These are phyloP conservation scores for Annulohypoxylon maeteangense DNA, from an alignment of 495 filamentous ascomycete species.

Conservation along the genomic window DNA sequence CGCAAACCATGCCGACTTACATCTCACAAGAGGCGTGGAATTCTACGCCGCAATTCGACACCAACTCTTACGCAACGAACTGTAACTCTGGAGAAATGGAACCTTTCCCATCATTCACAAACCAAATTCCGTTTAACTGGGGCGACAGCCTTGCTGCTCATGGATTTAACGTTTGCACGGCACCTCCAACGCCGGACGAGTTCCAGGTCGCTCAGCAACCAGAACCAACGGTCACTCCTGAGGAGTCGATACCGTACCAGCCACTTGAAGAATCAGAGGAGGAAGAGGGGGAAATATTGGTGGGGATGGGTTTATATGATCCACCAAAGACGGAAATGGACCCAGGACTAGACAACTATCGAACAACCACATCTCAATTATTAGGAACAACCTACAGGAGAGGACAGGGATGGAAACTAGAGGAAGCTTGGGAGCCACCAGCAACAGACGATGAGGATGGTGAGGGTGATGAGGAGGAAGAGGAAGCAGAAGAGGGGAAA, in stretches of 20 bases:
- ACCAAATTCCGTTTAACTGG: conserved; percentile 51
- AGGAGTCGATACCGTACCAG: conserved; percentile 59
- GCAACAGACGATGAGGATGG: conserved; percentile 67
- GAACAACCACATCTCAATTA: conserved; percentile 61
- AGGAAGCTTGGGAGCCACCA: conserved; percentile 84
- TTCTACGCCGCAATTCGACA: conserved; percentile 25
- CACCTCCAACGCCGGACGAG: conserved; percentile 70
- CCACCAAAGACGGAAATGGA: conserved; percentile 60
- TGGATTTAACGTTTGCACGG: conserved; percentile 53
- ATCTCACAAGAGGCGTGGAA: conserved; percentile 42
- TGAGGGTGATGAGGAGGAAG: conserved; percentile 60
- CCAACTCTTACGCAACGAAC: conserved; percentile 19
- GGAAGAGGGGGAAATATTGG: conserved; percentile 72
- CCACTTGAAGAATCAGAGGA: conserved; percentile 55
- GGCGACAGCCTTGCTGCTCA: conserved; percentile 50
- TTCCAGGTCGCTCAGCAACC: conserved; percentile 63
- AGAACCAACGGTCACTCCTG: conserved; percentile 53
- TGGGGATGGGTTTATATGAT: conserved; percentile 87
- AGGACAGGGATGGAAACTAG: conserved; percentile 82
- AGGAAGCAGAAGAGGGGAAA: conserved; percentile 44
- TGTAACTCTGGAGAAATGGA: conserved; percentile 26
- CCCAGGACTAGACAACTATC: conserved; percentile 56
- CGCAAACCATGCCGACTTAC: conserved; percentile 37
- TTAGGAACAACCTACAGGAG: conserved; percentile 54
- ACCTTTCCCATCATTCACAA: conserved; percentile 34